Conservation (phyloP, 805 yeast genomes). For the Wickerhamiella hasegawae region DNA sequence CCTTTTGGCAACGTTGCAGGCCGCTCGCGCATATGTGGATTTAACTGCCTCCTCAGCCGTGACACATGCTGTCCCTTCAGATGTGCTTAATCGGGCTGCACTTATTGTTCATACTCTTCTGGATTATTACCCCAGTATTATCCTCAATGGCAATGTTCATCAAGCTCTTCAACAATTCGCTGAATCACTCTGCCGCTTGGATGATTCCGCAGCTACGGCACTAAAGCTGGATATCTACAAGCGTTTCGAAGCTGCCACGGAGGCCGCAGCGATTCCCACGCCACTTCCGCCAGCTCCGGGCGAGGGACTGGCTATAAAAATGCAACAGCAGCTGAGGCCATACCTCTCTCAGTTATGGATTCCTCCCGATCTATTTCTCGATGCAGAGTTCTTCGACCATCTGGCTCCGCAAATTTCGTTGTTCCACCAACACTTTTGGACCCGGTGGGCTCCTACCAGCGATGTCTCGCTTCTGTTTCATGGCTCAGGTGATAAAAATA, state of each 20-base stretch:
- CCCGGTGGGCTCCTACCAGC: conserved; percentile 58
- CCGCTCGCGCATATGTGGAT: neutral
- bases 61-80: neutral
- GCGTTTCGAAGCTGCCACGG: conserved; percentile 28
- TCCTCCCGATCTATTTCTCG: conserved; percentile 35
- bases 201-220: conserved; percentile 33
- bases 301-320: conserved; percentile 1
- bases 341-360: conserved; percentile 8
- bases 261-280: conserved; percentile 18
- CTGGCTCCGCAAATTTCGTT: conserved; percentile 50
- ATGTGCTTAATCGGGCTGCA: conserved; percentile 30
- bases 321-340: conserved; percentile 3
- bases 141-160: conserved; percentile 46
- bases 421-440: conserved; percentile 50
- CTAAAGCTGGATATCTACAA: conserved; percentile 37
- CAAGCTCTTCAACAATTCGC: conserved; percentile 41
- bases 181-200: conserved; percentile 30
- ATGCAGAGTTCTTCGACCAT: conserved; percentile 34
- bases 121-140: conserved; percentile 49
- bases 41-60: neutral
- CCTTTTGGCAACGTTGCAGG: neutral
- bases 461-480: conserved; percentile 66
- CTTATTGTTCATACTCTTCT: conserved; percentile 39
- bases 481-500: conserved; percentile 20
- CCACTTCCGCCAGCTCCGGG: conserved; percentile 3